Conservation (phyloP, 148 eudicot genomes). For the Drosera capensis region DNA sequence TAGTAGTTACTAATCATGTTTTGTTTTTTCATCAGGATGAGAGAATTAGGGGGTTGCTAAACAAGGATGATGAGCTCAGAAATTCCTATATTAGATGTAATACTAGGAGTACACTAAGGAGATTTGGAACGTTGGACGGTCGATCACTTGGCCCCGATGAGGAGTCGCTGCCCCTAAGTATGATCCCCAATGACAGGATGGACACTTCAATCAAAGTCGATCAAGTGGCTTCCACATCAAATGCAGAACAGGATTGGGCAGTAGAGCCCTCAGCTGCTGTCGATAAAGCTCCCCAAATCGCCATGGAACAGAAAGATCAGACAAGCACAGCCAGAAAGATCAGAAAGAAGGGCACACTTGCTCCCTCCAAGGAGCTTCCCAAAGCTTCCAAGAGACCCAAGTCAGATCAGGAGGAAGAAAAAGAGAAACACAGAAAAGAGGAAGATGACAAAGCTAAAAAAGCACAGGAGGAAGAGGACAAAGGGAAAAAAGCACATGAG, state of each 20-base stretch:
- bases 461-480: conserved; percentile 18
- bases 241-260: conserved; percentile 14
- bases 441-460: too few relatives aligned
- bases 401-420: conserved; percentile 24
- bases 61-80: conserved; percentile 52
- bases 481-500: too few relatives aligned
- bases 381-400: conserved; percentile 17
- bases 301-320: conserved; percentile 22
- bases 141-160: conserved; percentile 79
- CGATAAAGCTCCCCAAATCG: conserved; percentile 17
- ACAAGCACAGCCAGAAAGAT: conserved; percentile 11
- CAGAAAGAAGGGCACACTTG: conserved; percentile 14
- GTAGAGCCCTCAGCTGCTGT: conserved; percentile 13
- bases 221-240: conserved; percentile 7
- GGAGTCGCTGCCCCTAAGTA: conserved; percentile 26
- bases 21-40: conserved; percentile 42
- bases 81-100: conserved; percentile 51
- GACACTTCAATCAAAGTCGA: conserved; percentile 13
- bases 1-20: neutral
- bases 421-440: conserved; percentile 31
- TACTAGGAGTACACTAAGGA: conserved; percentile 49
- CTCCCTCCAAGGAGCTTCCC: conserved; percentile 9
- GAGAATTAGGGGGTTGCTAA: conserved; percentile 58
- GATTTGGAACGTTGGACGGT: conserved; percentile 77
- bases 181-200: conserved; percentile 19